A percentile compares a stretch with the other conserved stretches of the same genome.
Evolutionary conservation across 805 yeast species (phyloP).

Genomic region (Saccharomycopsis sp.): DNA sequence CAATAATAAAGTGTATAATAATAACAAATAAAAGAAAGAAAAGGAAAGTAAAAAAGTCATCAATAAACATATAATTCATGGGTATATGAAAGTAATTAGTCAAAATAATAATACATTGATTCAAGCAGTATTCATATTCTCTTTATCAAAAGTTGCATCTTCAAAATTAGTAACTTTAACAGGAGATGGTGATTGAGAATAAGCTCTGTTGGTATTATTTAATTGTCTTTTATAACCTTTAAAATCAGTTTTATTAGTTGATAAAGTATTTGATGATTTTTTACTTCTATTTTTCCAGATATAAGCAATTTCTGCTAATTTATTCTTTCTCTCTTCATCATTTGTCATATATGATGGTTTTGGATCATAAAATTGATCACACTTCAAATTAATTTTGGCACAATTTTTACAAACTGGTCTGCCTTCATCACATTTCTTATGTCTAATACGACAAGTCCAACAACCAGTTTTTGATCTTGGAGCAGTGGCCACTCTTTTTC

Average conservation of each 20-base stretch:
- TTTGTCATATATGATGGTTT: constrained; percentile 18
- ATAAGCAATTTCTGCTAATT: constrained; percentile 18
- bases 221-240: neutral
- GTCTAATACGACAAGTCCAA: constrained; percentile 51
- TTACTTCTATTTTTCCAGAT: constrained; percentile 17
- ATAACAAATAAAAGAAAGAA: no score
- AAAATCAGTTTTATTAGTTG: neutral
- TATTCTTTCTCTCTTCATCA: constrained; percentile 16
- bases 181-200: constrained; percentile 2
- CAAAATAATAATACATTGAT: neutral
- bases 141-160: constrained; percentile 1
- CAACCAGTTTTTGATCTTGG: constrained; percentile 42
- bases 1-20: no score
- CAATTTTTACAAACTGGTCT: constrained; percentile 35
- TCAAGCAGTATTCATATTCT: neutral
- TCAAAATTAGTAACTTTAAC: neutral
- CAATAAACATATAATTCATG: neutral
- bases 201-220: neutral
- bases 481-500: constrained; percentile 18
- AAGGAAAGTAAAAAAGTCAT: neutral
- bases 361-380: constrained; percentile 18
- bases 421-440: constrained; percentile 52
- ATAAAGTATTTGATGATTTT: constrained; percentile 6
- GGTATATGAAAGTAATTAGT: neutral
- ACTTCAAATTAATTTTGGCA: constrained; percentile 17